These are phyloP conservation scores for Hordeum marinum DNA, from an alignment of 176 grass and related monocot genomes.

Conservation along the genomic window DNA sequence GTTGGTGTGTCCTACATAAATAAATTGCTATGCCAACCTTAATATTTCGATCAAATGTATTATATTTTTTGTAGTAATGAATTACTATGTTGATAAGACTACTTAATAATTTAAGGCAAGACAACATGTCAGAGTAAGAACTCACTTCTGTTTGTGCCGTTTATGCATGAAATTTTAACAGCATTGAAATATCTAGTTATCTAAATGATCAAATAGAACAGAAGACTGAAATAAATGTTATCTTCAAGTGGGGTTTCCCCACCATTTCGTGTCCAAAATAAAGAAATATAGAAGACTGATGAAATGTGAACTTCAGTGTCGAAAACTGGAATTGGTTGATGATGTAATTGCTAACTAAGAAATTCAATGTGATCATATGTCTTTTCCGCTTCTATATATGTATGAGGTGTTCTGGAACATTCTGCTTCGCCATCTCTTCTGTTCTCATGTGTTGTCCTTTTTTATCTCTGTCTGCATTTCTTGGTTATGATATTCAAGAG, in stretches of 20 bases:
- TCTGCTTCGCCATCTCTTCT: neutral
- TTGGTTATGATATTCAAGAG: neutral
- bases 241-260: neutral
- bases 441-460: neutral
- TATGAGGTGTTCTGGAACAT: neutral
- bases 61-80: neutral
- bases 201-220: neutral
- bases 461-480: neutral
- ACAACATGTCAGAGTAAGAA: neutral
- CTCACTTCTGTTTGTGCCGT: constrained; percentile 5
- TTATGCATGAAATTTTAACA: neutral
- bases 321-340: neutral
- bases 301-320: neutral
- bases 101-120: neutral
- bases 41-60: neutral
- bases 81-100: neutral
- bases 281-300: neutral
- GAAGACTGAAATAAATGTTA: neutral
- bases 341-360: neutral
- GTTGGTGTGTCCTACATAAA: neutral
- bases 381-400: neutral
- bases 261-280: neutral
- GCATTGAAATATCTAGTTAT: neutral
- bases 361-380: neutral
- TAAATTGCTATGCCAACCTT: neutral